Conservation (phyloP, 768 basidiomycete genomes). For the Porphyrellus cyaneotinctus region DNA sequence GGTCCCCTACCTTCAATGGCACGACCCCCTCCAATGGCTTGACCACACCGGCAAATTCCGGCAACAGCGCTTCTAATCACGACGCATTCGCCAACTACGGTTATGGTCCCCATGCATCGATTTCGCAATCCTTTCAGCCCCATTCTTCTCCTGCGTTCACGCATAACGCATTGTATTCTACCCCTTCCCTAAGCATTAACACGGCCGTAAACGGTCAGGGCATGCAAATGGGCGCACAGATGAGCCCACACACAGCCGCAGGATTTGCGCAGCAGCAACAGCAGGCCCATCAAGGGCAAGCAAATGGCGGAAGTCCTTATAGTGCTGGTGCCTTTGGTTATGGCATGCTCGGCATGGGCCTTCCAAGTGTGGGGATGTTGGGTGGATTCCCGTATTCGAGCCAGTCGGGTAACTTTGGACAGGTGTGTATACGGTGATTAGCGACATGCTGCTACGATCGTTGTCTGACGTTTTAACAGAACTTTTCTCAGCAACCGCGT, state of each 20-base stretch:
- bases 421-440: conserved; percentile 37
- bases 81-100: conserved; percentile 86
- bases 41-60: conserved; percentile 34
- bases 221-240: conserved; percentile 47
- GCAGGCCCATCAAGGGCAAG: conserved; percentile 33
- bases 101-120: conserved; percentile 71
- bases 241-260: conserved; percentile 64
- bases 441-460: not conserved
- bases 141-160: conserved; percentile 47
- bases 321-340: conserved; percentile 53
- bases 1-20: conserved; percentile 62
- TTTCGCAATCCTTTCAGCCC: conserved; percentile 49
- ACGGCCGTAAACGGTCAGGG: conserved; percentile 47
- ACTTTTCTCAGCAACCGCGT: conserved; percentile 45
- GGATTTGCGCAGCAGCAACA: conserved; percentile 50
- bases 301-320: conserved; percentile 50
- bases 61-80: conserved; percentile 40
- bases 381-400: conserved; percentile 67
- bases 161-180: conserved; percentile 65
- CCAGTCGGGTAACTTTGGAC: conserved; percentile 68
- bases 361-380: conserved; percentile 70
- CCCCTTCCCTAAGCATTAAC: conserved; percentile 66
- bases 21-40: conserved; percentile 36
- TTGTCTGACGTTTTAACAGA: conserved; percentile 27
- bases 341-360: conserved; percentile 77